Evolutionary conservation across 2,329 filamentous ascomycete genomes (phyloP).

Genomic region (Fusarium nygamai): DNA sequence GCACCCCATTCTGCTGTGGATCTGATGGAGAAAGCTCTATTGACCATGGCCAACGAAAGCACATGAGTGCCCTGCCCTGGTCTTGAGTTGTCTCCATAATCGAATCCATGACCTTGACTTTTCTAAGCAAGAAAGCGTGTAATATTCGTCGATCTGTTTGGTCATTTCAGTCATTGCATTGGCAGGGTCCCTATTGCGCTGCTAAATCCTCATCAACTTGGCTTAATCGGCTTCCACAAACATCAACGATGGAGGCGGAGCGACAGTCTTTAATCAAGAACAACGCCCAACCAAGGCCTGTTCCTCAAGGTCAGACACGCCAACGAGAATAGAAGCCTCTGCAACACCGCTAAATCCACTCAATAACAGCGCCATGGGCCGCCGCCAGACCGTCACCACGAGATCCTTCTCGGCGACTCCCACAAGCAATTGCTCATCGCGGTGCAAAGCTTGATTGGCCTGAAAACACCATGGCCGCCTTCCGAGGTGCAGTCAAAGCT

Average conservation of each 20-base stretch:
- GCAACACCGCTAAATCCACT: neutral
- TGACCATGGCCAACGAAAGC: conserved; percentile 17
- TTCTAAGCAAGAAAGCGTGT: conserved; percentile 1
- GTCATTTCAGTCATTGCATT: neutral
- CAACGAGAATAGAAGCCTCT: neutral
- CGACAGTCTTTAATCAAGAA: conserved; percentile 16
- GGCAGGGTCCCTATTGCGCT: neutral
- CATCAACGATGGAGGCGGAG: conserved; percentile 12
- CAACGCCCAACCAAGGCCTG: conserved; percentile 4
- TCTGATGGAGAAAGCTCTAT: conserved; percentile 17
- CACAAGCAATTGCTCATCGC: conserved; percentile 81
- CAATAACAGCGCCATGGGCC: conserved; percentile 45
- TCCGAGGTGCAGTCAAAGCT: conserved; percentile 75
- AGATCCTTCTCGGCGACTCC: conserved; percentile 52
- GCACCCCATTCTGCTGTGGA: neutral
- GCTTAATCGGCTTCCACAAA: neutral
- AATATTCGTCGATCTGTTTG: neutral
- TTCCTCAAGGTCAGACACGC: conserved; percentile 19
- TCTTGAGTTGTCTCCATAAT: neutral
- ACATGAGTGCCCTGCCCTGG: neutral
- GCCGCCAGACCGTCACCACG: conserved; percentile 45
- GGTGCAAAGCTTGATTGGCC: conserved; percentile 82
- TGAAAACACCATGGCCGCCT: conserved; percentile 87
- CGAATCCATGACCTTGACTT: conserved; percentile 21
- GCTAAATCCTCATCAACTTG: neutral